These are phyloP conservation scores for Nicotiana tomentosiformis DNA, from an alignment of 257 asterid genomes.

Conservation along the genomic window DNA sequence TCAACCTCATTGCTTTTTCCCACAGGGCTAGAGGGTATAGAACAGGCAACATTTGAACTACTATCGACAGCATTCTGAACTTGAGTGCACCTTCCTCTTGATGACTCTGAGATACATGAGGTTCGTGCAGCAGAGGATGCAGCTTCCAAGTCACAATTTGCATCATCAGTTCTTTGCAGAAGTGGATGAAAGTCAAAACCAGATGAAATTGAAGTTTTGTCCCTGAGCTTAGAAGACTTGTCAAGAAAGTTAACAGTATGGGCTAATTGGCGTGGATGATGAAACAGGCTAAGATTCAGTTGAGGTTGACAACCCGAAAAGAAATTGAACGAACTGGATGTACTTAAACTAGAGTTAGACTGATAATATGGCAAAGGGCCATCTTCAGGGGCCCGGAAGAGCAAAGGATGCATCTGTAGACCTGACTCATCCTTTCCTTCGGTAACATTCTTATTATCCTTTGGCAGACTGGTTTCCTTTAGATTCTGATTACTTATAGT, in stretches of 20 bases:
- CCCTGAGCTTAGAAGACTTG: conserved; percentile 51
- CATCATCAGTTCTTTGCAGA: conserved; percentile 56
- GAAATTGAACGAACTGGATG: conserved; percentile 46
- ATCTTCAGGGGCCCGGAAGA: conserved; percentile 68
- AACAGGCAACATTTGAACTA: conserved; percentile 31
- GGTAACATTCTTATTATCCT: conserved; percentile 26
- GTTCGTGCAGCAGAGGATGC: conserved; percentile 27
- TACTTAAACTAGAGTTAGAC: conserved; percentile 25
- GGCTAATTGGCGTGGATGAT: conserved; percentile 58
- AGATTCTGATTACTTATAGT: conserved; percentile 32
- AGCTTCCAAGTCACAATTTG: conserved; percentile 24
- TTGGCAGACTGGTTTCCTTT: conserved; percentile 23
- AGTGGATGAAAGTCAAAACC: conserved; percentile 84
- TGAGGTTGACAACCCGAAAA: conserved; percentile 66
- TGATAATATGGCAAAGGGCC: conserved; percentile 51
- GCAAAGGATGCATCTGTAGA: conserved; percentile 93
- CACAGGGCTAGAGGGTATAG: conserved; percentile 27
- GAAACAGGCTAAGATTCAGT: conserved; percentile 64
- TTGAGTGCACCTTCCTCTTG: conserved; percentile 30
- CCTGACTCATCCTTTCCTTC: conserved; percentile 52
- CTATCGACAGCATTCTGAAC: conserved; percentile 24
- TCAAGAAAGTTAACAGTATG: conserved; percentile 59
- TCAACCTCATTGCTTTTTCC: conserved; percentile 53
- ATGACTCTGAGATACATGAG: conserved; percentile 26
- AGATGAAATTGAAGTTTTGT: conserved; percentile 33